Base-by-base conservation (phyloP, 2,329 filamentous ascomycete species). In the Diaporthe aspalathi region DNA sequence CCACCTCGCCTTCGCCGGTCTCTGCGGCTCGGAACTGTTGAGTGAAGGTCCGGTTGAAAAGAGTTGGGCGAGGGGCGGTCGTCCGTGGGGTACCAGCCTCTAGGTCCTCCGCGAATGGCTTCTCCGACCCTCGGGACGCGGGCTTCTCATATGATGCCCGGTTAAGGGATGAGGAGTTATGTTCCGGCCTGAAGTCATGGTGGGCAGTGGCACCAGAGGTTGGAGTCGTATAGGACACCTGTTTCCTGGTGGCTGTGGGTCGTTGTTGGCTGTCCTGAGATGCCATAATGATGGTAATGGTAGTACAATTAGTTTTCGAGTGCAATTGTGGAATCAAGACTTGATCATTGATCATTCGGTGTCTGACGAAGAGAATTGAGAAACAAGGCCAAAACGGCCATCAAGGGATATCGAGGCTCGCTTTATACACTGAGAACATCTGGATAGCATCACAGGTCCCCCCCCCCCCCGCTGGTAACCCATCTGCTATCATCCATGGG, bases 11-110 rank as follows among this genome's bases (percentile, higher is more conserved):
- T 14, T 65, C 60, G 32, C 45, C 43, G 0, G 16, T 38, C 45
- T 50, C 60, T 38, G 43, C 60, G 9, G 60, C 60, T 65, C 60
- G 43, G 22, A 65, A 65, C 17, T 50, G 45, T 29, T 65, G 60
- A 12, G 60, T 65, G 60, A 65, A 65, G 29, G 60, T 65, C 8
- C 60, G 45, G n/a, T 50, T 27, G 29, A 65, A 65, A 11, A 50
- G 29, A 2, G 43, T 50, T 29, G 60, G 60, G 1, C 60, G 60
- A 38, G 20, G 1, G 7, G 29, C 45, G 14, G 4, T 11, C 3
- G 12, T 22, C 6, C 14, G 35, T 6, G 17, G 27, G 60, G 6
- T 38, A 5, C 29, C 60, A 35, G 45, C 29, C 29, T 65, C 60
- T 32, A 65, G 29, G 29, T 65, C 60, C 2, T 65, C 60, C 20